These are phyloP conservation scores for Penicillium mononematosum DNA, from an alignment of 495 filamentous ascomycete species.

Conservation along the genomic window DNA sequence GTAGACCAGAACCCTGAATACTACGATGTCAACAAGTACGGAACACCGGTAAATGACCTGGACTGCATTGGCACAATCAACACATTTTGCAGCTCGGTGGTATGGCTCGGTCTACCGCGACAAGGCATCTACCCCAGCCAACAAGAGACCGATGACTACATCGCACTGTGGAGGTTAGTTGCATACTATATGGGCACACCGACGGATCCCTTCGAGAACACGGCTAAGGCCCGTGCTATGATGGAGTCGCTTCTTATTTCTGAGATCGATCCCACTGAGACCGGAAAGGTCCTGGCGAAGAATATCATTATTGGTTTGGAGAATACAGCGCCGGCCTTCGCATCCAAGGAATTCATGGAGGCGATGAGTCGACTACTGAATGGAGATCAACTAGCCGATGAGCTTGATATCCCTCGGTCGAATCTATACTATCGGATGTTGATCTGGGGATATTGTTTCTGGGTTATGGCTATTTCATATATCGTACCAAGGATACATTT, in stretches of 20 bases:
- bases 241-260: slow-evolving; percentile 64
- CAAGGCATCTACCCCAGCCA: slow-evolving; percentile 65
- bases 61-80: slow-evolving; percentile 70
- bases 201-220: slow-evolving; percentile 53
- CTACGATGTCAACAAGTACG: slow-evolving; percentile 58
- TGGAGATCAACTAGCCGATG: slow-evolving; percentile 58
- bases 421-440: slow-evolving; percentile 57
- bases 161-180: slow-evolving; percentile 74
- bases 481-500: slow-evolving; percentile 52
- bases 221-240: slow-evolving; percentile 52
- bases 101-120: slow-evolving; percentile 67
- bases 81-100: slow-evolving; percentile 63
- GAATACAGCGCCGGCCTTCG: slow-evolving; percentile 60
- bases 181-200: slow-evolving; percentile 70
- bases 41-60: slow-evolving; percentile 72
- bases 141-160: slow-evolving; percentile 66
- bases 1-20: slow-evolving; percentile 55
- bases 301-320: slow-evolving; percentile 71
- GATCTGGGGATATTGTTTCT: slow-evolving; percentile 65
- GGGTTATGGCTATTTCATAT: slow-evolving; percentile 58
- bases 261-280: slow-evolving; percentile 63
- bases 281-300: slow-evolving; percentile 61
- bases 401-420: slow-evolving; percentile 57
- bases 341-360: slow-evolving; percentile 60
- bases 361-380: slow-evolving; percentile 70